Evolutionary conservation across 768 basidiomycete species (phyloP), one percentile per base, ranked within the genome.

Genomic region (Podaxis sp.): DNA sequence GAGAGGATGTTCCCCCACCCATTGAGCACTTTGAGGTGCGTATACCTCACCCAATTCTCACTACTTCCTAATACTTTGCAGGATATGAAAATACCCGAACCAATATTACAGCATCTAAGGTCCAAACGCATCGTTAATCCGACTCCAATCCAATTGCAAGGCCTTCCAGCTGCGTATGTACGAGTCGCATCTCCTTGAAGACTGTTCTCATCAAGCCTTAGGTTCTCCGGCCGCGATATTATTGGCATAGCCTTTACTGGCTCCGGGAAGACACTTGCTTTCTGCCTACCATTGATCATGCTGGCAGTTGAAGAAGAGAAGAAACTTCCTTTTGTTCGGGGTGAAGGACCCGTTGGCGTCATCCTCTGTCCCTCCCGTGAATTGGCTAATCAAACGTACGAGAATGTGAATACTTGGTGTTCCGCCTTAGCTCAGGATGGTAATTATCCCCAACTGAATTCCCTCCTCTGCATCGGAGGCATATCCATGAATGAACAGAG

Each of bases 161-260:
- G 97, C 24, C 89, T 99, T 62, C 96, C 97, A 2, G 91, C 92
- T 57, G 97, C 95, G 92, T 95, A 77, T 68, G 92, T 70, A n/a
- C 13, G 39, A 66, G 26, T 60, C 28, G 53, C 22, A 13, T 42
- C 42, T 24, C 38, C 12, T 36, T 36, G 57, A 64, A 70, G 42
- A 65, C 22, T 49, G 33, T 64, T 61, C 56, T 63, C 53, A 73
- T 70, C 63, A 57, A 63, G 69, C 26, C 63, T 63, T 71, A 95
- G 95, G 38, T 98, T 99, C 74, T 79, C 95, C 56, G 97, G 97
- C 42, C 87, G 97, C 65, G 97, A 99, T 73, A 90, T 99, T 79
- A 99, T 99, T 66, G 97, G 97, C 19, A 99, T 99, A 66, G 97
- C 97, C 3, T 99, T 99, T 77, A 99, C 97, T 26, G 97, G 97